A percentile compares a stretch with the other conserved stretches of the same genome.
Conservation (phyloP, 257 asterid genomes). For the Rhazya stricta region DNA sequence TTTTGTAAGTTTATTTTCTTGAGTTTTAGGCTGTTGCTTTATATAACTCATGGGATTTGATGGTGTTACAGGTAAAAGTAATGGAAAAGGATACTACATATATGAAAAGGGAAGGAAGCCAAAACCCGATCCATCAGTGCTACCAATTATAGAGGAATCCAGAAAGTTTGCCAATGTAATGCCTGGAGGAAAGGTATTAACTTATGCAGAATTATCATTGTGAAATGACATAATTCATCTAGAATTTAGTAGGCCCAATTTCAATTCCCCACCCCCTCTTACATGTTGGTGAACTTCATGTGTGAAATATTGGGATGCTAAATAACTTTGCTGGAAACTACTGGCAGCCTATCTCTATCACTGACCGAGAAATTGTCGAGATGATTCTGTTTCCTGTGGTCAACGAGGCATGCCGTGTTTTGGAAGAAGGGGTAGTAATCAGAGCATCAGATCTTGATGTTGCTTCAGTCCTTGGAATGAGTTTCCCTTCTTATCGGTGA, state of each 20-base stretch:
- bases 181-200: slow-evolving; percentile 87
- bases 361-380: slow-evolving; percentile 83
- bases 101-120: slow-evolving; percentile 92
- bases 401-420: slow-evolving; percentile 89
- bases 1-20: slow-evolving; percentile 11
- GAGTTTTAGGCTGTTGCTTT: slow-evolving; percentile 13
- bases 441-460: slow-evolving; percentile 93
- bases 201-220: neutral
- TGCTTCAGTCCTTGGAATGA: slow-evolving; percentile 94
- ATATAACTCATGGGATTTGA: slow-evolving; percentile 16
- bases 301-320: neutral
- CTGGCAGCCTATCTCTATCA: slow-evolving; percentile 76
- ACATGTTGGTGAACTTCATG: neutral
- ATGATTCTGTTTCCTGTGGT: slow-evolving; percentile 94
- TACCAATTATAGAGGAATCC: slow-evolving; percentile 75
- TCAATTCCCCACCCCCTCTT: neutral
- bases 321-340: slow-evolving; percentile 17
- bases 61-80: slow-evolving; percentile 67
- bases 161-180: slow-evolving; percentile 73
- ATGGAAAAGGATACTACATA: slow-evolving; percentile 85
- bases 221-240: neutral
- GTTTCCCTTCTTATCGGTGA: slow-evolving; percentile 92
- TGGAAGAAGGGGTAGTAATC: slow-evolving; percentile 79
- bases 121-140: slow-evolving; percentile 78
- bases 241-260: neutral